Base-by-base conservation (phyloP, 2,329 filamentous ascomycete genomes). In the Arachnomyces sp. region DNA sequence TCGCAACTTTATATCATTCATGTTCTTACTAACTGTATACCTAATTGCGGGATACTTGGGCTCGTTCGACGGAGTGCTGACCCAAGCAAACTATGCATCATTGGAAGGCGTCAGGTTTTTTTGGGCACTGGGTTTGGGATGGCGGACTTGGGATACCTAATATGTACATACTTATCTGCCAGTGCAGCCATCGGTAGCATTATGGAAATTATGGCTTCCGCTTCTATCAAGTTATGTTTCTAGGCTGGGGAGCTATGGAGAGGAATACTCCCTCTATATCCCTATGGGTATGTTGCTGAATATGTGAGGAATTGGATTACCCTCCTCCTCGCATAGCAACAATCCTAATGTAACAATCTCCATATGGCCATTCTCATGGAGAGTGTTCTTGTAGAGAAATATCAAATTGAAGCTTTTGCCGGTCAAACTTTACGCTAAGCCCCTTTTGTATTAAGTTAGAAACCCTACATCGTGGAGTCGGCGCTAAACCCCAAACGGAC, bases 401-500 rank as follows among this genome's bases (percentile, higher is more conserved):
- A n/a, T n/a, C n/a, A n/a, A n/a, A n/a, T n/a, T 28, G 28, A n/a
- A 33, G 18, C 16, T 25, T 17, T 14, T 14, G 13, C 25, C 31
- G n/a, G 8, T 11, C 20, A 25, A 25, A 25, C 5, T 25, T 25
- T 25, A 25, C 20, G 9, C 20, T 25, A 25, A 25, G 9, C 20
- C 20, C 20, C 9, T 25, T 25, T 25, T 25, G 20, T 25, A 25
- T 25, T 25, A 25, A 25, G 14, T 38, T 34, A 36, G 12, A 29
- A 20, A 58, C 60, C 59, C 60, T 63, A 63, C 46, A 31, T 25
- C 20, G 20, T 25, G 32, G 16, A 16, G 42, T 7, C 2, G 12
- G 38, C 54, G 53, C 59, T 64, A 64, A 59, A 45, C 61, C 58
- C 17, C 30, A 62, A 55, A 38, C 28, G 54, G 47, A 39, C 43